Evolutionary conservation across 1,139 yeast species (phyloP), one percentile per base, ranked within the genome.

Genomic region (Kluyveromyces sp.): DNA sequence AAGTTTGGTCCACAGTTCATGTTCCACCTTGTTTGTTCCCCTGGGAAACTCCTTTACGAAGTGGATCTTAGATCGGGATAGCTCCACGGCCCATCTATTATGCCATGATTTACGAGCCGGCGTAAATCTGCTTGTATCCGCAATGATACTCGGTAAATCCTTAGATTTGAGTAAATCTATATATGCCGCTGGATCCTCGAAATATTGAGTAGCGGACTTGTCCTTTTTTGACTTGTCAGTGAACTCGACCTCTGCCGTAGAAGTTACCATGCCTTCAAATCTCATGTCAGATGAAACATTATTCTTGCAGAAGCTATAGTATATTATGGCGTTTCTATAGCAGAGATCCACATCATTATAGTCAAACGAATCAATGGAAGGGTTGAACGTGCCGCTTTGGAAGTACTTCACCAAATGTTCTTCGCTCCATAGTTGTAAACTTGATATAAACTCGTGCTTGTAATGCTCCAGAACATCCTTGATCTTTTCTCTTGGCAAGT

Each of bases 51-150:
- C 33, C 7, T 34, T 32, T 3, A 41, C 39, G 28, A 41, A 41
- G 28, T 30, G 27, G 7, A 41, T 28, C 27, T 29, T 35, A 21
- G 37, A 29, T 28, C 15, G 3, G 5, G 39, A 25, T 8, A 41
- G 28, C 28, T 41, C 43, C 5, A n/a, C 10, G 7, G 21, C 6
- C 43, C 43, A 41, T 28, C 34, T 41, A 15, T 34, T 21, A 28
- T 34, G 28, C 43, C 43, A 41, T 6, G 25, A 3, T 21, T 27
- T 41, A n/a, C 43, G 25, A n/a, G 33, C 38, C 15, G 38, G 32
- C 4, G 37, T 34, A 10, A 41, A n/a, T 4, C 21, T 8, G 3
- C 27, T 29, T 15, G 43, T 10, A 15, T 21, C 34, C 7, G 21
- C 5, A 36, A 10, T 28, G 2, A 15, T 34, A 7, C n/a, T 2